Base-by-base conservation (phyloP, 441 rosid genomes). In the Adansonia gregorii region DNA sequence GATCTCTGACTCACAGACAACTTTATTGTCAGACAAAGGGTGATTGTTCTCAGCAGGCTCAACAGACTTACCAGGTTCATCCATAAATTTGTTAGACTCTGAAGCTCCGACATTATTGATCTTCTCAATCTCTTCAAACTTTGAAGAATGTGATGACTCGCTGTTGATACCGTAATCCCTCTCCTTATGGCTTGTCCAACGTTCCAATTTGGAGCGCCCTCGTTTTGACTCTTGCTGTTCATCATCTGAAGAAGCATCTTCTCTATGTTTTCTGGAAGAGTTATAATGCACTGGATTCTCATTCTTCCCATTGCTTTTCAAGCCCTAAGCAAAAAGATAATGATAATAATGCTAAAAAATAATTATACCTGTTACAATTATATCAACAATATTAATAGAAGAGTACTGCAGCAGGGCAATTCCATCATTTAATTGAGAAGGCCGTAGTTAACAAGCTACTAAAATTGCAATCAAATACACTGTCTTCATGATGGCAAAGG, bases 101-200 rank as follows among this genome's bases (percentile, higher is more conserved):
- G 85, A 76, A 65, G 86, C 76, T 55, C 83, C 85, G 54, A 79
- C 88, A 59, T 83, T 88, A 78, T 77, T 83, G 58, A 81, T 85
- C 82, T 82, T 88, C 27, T 89, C 94, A 63, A 67, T 82, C 75
- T 91, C 97, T 82, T 90, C 91, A 64, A 80, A 82, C 86, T 89
- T 97, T 75, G 86, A 81, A 67, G 97, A 83, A 82, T 92, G 81
- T 17, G 98, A 85, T 61, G 94, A 74, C 89, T 90, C 91, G 78
- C 79, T 82, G 80, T 82, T 77, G 63, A 90, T 78, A 75, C 79
- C 81, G 84, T 79, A 91, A 83, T 94, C 99, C 85, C 90, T 88
- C 87, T 94, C 98, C 83, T 86, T 90, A 68, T 97, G 98, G 92
- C 97, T 94, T 0, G 93, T 86, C 99, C 99, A 97, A 19, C 98